These are phyloP conservation scores for Neonectria ditissima DNA, from an alignment of 2,329 filamentous ascomycete genomes.

Conservation along the genomic window DNA sequence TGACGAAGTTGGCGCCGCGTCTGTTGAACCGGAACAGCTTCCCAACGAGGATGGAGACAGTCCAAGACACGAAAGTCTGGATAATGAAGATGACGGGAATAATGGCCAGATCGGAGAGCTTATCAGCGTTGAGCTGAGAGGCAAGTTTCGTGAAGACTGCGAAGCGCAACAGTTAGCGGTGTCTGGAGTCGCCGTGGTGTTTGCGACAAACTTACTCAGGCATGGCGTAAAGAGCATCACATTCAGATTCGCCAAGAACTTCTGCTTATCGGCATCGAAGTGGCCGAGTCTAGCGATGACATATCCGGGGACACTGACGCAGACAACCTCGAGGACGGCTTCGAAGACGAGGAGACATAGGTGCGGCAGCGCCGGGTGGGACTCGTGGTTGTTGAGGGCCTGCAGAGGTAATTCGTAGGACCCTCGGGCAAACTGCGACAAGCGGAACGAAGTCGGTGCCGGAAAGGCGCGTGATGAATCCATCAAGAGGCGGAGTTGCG, in stretches of 20 bases:
- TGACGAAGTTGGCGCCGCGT: slow-evolving; percentile 91
- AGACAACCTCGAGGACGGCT: slow-evolving; percentile 94
- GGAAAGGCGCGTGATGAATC: slow-evolving; percentile 53
- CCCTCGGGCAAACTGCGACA: slow-evolving; percentile 52
- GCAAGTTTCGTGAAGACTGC: slow-evolving; percentile 96
- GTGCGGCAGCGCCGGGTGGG: slow-evolving; percentile 75
- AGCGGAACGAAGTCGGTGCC: slow-evolving; percentile 60
- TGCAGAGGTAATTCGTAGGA: slow-evolving; percentile 57
- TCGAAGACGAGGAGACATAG: slow-evolving; percentile 89
- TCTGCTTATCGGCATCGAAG: slow-evolving; percentile 96
- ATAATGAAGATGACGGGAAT: slow-evolving; percentile 95
- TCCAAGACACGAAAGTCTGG: slow-evolving; percentile 88
- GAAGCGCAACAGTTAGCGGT: slow-evolving; percentile 33
- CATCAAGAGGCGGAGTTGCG: slow-evolving; percentile 45
- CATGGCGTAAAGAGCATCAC: slow-evolving; percentile 97
- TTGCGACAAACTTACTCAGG: slow-evolving; percentile 73
- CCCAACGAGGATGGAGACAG: slow-evolving; percentile 77
- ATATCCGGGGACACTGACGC: slow-evolving; percentile 93
- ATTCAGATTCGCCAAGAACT: slow-evolving; percentile 96
- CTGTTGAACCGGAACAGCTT: slow-evolving; percentile 84
- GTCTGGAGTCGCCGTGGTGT: neutral
- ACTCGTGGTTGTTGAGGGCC: slow-evolving; percentile 58
- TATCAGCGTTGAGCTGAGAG: slow-evolving; percentile 91
- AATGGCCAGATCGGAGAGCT: slow-evolving; percentile 88
- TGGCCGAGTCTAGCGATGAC: slow-evolving; percentile 90